Evolutionary conservation across 2,329 filamentous ascomycete species (phyloP).

Genomic region (Diaporthe citriasiana): DNA sequence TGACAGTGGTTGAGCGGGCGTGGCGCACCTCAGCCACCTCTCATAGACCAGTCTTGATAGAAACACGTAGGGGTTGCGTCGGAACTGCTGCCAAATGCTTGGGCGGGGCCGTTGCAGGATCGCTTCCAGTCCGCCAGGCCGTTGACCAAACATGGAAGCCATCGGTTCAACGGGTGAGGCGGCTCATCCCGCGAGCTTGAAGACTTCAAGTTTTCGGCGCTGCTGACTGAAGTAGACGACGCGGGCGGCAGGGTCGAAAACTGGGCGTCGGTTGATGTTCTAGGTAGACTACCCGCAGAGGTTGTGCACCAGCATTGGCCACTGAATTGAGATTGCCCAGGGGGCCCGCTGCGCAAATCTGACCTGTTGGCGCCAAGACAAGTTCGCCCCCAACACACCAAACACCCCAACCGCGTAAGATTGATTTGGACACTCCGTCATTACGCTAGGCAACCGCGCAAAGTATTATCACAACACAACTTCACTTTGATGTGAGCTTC

Average conservation of each 20-base stretch:
- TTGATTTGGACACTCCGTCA: background rate
- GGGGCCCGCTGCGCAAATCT: background rate
- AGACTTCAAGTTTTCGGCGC: too few relatives aligned
- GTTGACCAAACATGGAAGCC: conserved; percentile 17
- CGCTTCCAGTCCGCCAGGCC: conserved; percentile 3
- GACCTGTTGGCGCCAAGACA: conserved; percentile 5
- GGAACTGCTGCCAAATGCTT: conserved; percentile 3
- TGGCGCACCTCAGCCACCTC: conserved; percentile 6
- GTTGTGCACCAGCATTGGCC: background rate
- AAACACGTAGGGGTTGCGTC: conserved; percentile 11
- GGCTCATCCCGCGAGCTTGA: background rate
- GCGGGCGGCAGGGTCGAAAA: too few relatives aligned
- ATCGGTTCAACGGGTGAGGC: background rate
- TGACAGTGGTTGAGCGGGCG: conserved; percentile 8
- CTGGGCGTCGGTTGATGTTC: too few relatives aligned
- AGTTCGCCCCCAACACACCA: background rate
- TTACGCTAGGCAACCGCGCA: background rate
- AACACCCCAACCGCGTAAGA: too few relatives aligned
- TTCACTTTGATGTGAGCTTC: too few relatives aligned
- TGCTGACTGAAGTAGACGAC: too few relatives aligned
- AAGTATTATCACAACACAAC: too few relatives aligned
- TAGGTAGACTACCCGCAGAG: too few relatives aligned
- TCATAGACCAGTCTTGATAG: conserved; percentile 1
- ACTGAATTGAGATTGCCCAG: background rate
- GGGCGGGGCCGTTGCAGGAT: conserved; percentile 23